phyloP scores from a whole-genome alignment of 2,329 filamentous ascomycete genomes.

The Leptoxyphium fumago region DNA sequence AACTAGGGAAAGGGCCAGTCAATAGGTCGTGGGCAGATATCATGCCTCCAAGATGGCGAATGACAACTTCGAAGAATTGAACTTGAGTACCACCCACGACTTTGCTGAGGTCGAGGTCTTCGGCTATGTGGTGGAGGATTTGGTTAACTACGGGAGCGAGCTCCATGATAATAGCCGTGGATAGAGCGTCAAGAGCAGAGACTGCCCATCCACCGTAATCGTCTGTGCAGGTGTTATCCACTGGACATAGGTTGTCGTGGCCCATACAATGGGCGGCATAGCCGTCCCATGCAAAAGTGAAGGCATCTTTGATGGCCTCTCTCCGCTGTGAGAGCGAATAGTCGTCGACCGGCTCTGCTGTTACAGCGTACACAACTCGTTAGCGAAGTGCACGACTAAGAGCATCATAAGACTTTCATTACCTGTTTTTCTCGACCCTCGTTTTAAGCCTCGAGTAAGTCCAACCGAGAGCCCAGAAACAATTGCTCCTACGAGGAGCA shows the following conservation, averaged over 20 bases:
- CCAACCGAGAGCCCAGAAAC: background rate
- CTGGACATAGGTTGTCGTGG: slow-evolving; percentile 15
- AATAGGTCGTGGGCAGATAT: slow-evolving; percentile 64
- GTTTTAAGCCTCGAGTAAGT: background rate
- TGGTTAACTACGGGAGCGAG: slow-evolving; percentile 50
- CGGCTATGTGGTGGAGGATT: slow-evolving; percentile 55
- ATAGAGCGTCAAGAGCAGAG: slow-evolving; percentile 65
- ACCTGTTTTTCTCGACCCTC: background rate
- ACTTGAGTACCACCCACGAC: slow-evolving; percentile 37
- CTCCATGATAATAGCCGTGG: slow-evolving; percentile 65
- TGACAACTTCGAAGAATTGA: slow-evolving; percentile 80
- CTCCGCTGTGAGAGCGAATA: slow-evolving; percentile 24
- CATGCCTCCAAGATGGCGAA: slow-evolving; percentile 71
- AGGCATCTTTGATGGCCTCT: slow-evolving; percentile 51
- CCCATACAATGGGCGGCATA: slow-evolving; percentile 20
- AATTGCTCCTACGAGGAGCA: background rate
- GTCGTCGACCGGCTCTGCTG: background rate
- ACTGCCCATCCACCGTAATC: slow-evolving; percentile 66
- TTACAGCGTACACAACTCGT: background rate
- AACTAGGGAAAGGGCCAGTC: slow-evolving; percentile 38
- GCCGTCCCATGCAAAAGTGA: slow-evolving; percentile 55
- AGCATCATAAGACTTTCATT: background rate
- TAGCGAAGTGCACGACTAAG: background rate
- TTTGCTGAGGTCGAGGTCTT: slow-evolving; percentile 51
- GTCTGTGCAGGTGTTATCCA: slow-evolving; percentile 7